phyloP scores from a whole-genome alignment of 108 stramenopile species.

The Thalassiosira profunda region DNA sequence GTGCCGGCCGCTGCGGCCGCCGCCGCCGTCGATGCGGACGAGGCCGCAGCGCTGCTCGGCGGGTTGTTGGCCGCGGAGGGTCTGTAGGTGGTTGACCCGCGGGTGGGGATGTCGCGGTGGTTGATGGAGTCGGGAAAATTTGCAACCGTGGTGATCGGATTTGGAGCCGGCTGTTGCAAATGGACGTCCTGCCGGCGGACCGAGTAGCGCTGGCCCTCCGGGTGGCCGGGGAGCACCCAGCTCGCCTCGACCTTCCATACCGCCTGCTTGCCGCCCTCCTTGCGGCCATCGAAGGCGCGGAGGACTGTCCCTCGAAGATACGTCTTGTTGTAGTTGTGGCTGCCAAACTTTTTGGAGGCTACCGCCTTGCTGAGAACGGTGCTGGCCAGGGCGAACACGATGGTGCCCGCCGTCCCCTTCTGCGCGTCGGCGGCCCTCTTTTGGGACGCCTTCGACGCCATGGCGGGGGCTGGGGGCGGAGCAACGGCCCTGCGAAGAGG shows the following conservation, averaged over 20 bases:
- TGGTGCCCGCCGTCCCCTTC: not conserved
- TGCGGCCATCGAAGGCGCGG: not conserved
- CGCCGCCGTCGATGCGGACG: not conserved
- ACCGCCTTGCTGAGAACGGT: not conserved
- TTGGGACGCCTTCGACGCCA: not conserved
- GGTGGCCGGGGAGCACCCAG: not conserved
- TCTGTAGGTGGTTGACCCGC: not conserved
- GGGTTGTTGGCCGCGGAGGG: no score
- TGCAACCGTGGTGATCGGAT: no score
- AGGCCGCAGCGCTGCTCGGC: not conserved
- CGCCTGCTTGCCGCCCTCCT: not conserved
- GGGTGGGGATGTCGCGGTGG: not conserved
- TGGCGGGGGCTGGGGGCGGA: not conserved
- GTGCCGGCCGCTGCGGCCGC: not conserved
- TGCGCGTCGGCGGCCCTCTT: not conserved
- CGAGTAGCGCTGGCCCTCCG: not conserved
- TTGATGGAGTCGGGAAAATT: no score
- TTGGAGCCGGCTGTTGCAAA: no score
- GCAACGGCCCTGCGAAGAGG: no score
- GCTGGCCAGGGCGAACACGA: not conserved
- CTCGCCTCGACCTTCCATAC: not conserved
- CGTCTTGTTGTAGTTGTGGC: not conserved
- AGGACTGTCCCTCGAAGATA: not conserved
- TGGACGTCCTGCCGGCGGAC: not conserved
- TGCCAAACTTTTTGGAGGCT: not conserved